Base-by-base conservation (phyloP, 306 rosid genomes). In the Lablab purpureus region DNA sequence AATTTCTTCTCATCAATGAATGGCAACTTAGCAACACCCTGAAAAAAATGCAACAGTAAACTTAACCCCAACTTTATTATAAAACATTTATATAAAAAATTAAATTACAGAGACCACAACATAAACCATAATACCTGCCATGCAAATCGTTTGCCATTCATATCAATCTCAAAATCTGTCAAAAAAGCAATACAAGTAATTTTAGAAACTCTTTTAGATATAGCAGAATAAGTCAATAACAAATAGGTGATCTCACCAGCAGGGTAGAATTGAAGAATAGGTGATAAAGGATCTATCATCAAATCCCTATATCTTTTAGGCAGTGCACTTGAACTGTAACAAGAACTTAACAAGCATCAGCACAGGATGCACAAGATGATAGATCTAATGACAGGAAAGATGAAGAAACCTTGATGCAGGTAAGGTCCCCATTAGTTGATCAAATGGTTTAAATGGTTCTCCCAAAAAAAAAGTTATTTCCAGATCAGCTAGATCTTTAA, bases 11-110 rank as follows among this genome's bases (percentile, higher is more conserved):
- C 99, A 68, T 95, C 84, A 77, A 95, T 92, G 85, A 95, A 95
- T 59, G 99, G 99, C 89, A 94, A 88, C 90, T 95, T 95, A 76
- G 92, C 99, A 79, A 95, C 83, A 66, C 99, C 99, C 99, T 95
- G 89, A 65, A 71, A 72, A 15, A 40, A 34, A 46, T 28, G 54
- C 82, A 85, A 80, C 56, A 41, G 21, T 71, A 45, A 78, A 62
- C 41, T 75, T 64, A 58, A 71, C 28, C 63, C 72, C 67, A 60
- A 77, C 59, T 78, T 72, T 15, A 46, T 37, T 75, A 65, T 67
- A 71, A 84, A 52, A 11, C 69, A 25, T 76, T 37, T 27, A 75
- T 50, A 37, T 37, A 73, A 36, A 32, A 34, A 68, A 43, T 71
- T 51, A 51, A 60, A 17, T 60, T 2, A 23, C 46, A 47, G 14